Evolutionary conservation across 768 basidiomycete genomes (phyloP).

Genomic region (Leccinum imitatum): DNA sequence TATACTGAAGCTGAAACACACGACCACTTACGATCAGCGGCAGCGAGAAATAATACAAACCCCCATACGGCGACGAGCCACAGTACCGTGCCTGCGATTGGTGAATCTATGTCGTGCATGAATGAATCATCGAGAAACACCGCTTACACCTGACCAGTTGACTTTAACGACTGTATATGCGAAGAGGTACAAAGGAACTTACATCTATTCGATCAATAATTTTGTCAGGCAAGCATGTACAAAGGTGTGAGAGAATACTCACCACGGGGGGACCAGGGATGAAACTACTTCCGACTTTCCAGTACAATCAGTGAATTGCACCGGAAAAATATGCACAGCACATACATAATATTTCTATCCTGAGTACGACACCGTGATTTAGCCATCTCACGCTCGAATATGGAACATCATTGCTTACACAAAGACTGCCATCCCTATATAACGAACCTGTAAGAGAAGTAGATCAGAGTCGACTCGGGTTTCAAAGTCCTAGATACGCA

Average conservation of each 20-base stretch:
- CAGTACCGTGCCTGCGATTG: conserved; percentile 13
- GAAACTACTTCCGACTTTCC: conserved; percentile 18
- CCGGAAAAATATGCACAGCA: background rate
- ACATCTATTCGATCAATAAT: conserved; percentile 12
- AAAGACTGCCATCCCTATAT: conserved; percentile 8
- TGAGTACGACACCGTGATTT: conserved; percentile 1
- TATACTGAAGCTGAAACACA: background rate
- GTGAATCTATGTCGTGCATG: background rate
- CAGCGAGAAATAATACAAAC: conserved; percentile 17
- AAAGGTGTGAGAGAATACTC: background rate
- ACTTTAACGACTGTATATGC: background rate
- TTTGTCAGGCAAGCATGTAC: background rate
- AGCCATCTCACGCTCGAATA: background rate
- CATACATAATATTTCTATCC: conserved; percentile 12
- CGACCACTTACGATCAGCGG: conserved; percentile 20
- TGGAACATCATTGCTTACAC: conserved; percentile 8
- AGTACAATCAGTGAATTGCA: background rate
- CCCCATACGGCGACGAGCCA: background rate
- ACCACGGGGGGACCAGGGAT: conserved; percentile 18
- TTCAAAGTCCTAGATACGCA: conserved; percentile 1
- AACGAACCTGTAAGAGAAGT: conserved; percentile 17
- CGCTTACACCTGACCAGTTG: conserved; percentile 18
- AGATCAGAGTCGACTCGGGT: background rate
- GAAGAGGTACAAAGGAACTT: background rate
- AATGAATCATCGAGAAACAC: background rate